Percentiles rank a stretch among this genome's conserved stretches.
Evolutionary conservation across 805 yeast genomes (phyloP).

Genomic region (Maudiozyma serrabonitensis): DNA sequence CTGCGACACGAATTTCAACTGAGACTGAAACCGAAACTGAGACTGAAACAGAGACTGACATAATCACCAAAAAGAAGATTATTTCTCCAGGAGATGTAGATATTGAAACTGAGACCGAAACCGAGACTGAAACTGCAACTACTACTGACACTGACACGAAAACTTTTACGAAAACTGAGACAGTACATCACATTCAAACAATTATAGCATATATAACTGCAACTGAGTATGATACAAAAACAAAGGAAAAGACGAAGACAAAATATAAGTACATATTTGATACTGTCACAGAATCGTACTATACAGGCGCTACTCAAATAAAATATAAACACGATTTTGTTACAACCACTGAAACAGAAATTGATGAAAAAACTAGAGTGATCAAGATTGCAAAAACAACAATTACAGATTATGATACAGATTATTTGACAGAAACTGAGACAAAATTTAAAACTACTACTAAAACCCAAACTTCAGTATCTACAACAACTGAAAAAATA

Average conservation of each 20-base stretch:
- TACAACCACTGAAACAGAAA: conserved; percentile 20
- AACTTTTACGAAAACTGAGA: conserved; percentile 9
- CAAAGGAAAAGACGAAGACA: conserved; percentile 14
- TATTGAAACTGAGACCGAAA: conserved; percentile 3
- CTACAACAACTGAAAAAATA: background rate
- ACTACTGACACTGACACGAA: conserved; percentile 7
- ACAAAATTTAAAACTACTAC: conserved; percentile 7
- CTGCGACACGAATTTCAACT: conserved; percentile 1
- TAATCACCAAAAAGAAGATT: background rate
- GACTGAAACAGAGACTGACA: conserved; percentile 16
- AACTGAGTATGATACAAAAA: conserved; percentile 12
- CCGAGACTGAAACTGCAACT: conserved; percentile 5
- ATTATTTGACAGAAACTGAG: conserved; percentile 14
- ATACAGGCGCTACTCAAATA: conserved; percentile 12
- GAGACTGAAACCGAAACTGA: conserved; percentile 12
- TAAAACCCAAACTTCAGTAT: background rate
- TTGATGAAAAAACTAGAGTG: conserved; percentile 12
- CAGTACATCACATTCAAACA: conserved; percentile 10
- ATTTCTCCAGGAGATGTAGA: background rate
- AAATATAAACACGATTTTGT: conserved; percentile 11
- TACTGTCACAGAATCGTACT: conserved; percentile 21
- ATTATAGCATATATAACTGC: background rate
- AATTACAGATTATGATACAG: conserved; percentile 14
- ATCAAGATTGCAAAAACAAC: conserved; percentile 20
- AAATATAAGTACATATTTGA: conserved; percentile 22